Evolutionary conservation across 306 rosid genomes (phyloP), one percentile per base, ranked within the genome.

Genomic region (Boehmeria nivea): DNA sequence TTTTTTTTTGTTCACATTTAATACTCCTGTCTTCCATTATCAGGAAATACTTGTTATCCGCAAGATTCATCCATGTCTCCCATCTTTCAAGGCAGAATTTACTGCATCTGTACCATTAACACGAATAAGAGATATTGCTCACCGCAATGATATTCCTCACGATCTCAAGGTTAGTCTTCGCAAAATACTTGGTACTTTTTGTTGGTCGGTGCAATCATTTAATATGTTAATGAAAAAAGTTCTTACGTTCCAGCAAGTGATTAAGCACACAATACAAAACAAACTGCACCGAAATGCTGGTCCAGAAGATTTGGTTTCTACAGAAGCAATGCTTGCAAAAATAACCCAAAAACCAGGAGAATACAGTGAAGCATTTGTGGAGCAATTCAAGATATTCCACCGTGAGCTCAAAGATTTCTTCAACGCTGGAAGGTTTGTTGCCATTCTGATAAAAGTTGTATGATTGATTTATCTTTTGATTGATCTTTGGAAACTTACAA

Each of bases 221-320:
- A 66, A 31, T 63, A 36, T 69, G 49, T 65, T 67, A 60, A 62
- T 36, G 68, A 67, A 12, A 27, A 37, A 37, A 65, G 16, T 62
- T 66, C 51, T 65, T 44, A 17, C 34, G 60, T 56, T 67, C 43
- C 95, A 91, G 99, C 78, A 67, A 72, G 86, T 87, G 71, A 91
- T 91, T 66, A 91, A 91, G 70, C 96, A 91, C 67, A 87, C 99
- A 54, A 87, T 91, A 75, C 99, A 91, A 79, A 91, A 91, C 87
- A 91, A 91, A 74, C 99, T 91, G 76, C 99, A 87, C 54, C 91
- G 98, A 18, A 84, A 78, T 78, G 98, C 98, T 48, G 98, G 98
- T 21, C 98, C 98, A 21, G 98, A 91, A 76, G 98, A 91, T 78
- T 76, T 91, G 78, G 72, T 91, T 76, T 90, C 98, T 61, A 87